Base-by-base conservation (phyloP, 768 basidiomycete species). In the Mycena capillaripes region DNA sequence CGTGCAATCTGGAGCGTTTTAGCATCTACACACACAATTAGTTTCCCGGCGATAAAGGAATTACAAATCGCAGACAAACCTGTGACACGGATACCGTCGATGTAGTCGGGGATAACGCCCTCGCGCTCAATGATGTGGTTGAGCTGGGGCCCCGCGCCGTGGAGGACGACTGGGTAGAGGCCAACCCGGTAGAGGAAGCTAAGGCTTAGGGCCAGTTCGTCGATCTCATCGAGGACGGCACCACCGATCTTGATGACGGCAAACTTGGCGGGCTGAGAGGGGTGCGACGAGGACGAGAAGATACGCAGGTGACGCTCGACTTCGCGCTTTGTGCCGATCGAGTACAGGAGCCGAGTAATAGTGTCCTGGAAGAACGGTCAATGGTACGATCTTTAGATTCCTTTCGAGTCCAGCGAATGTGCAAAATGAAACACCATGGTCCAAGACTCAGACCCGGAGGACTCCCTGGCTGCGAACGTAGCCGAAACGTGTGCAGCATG, bases 191-290 rank as follows among this genome's bases (percentile, higher is more conserved):
- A 97, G 70, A 99, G 87, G 87, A 99, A 99, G 83, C 96, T 97
- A 77, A 99, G 88, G 74, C 95, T 97, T 60, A 97, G 90, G 6
- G 97, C 97, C 56, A 99, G 91, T 75, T 98, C 97, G 73, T 98
- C 94, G 62, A 98, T 85, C 70, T 99, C 90, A 77, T 93, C 94
- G 8, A 99, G 88, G 50, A 99, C 97, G 10, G 95, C 97, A 56
- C 98, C 98, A 70, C 98, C 98, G 76, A 99, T 92, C 84, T 99
- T 99, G 88, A 99, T 93, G 70, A 99, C 98, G 44, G 96, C 97
- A 78, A 98, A 98, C 82, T 96, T 97, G 71, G 97, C 97, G 46
- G 95, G 95, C 70, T 95, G 91, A 19, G 95, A 92, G 3, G 93
- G 91, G 78, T 97, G 92, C 9, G 95, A 95, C 25, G 96, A 93